Evolutionary conservation across 2,329 filamentous ascomycete species (phyloP).

Genomic region (Penicillium corylophilum): DNA sequence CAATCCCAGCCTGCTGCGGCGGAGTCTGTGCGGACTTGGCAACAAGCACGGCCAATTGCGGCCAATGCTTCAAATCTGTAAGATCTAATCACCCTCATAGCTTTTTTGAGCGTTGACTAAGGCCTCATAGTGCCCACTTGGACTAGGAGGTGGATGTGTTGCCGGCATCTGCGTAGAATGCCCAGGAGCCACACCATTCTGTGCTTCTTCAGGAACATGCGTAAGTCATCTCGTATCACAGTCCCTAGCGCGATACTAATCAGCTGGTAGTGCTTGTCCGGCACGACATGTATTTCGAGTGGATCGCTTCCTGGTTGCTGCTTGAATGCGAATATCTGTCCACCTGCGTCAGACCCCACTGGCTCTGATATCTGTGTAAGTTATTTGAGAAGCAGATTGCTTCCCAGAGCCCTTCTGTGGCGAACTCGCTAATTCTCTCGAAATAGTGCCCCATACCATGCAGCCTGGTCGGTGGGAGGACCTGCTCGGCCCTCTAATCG

Average conservation of each 20-base stretch:
- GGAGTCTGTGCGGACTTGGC: conserved; percentile 8
- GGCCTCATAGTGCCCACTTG: conserved; percentile 9
- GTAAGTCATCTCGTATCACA: conserved; percentile 4
- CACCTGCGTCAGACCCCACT: conserved; percentile 9
- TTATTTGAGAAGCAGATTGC: background rate
- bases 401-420: background rate
- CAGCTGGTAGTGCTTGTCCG: conserved; percentile 9
- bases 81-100: background rate
- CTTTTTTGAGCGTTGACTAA: background rate
- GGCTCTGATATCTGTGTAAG: conserved; percentile 19
- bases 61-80: conserved; percentile 10
- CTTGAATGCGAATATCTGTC: conserved; percentile 10
- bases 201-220: conserved; percentile 12
- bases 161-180: conserved; percentile 10
- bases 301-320: conserved; percentile 18
- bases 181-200: conserved; percentile 9
- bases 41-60: conserved; percentile 7
- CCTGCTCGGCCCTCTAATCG: background rate
- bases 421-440: background rate
- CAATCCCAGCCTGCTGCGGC: conserved; percentile 9
- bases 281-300: conserved; percentile 11
- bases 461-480: too few relatives aligned
- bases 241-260: background rate
- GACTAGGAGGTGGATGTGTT: conserved; percentile 15
- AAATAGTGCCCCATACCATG: background rate